Percentiles rank a stretch among this genome's conserved stretches.
phyloP scores from a whole-genome alignment of 129 eudicot species.

The Artemisia annua region DNA sequence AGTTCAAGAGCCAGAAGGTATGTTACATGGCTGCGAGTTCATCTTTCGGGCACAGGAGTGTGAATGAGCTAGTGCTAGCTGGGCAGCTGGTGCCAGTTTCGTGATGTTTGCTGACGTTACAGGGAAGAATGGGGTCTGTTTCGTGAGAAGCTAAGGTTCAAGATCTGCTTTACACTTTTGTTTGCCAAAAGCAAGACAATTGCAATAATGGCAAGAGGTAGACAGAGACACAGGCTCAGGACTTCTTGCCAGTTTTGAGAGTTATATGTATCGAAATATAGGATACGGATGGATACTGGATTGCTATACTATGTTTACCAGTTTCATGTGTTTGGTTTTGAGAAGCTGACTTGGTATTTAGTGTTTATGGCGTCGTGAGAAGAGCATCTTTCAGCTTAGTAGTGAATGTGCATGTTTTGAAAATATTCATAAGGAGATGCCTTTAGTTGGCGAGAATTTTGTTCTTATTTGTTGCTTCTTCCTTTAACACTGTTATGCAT shows the following conservation, averaged over 20 bases:
- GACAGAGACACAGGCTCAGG: too few species aligned
- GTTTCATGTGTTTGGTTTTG: constrained; percentile 31
- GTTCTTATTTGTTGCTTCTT: constrained; percentile 9
- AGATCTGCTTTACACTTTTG: constrained; percentile 57
- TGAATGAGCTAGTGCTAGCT: constrained; percentile 77
- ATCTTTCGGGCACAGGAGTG: constrained; percentile 88
- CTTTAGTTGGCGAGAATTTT: constrained; percentile 24
- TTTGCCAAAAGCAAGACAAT: constrained; percentile 59
- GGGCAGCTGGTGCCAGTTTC: constrained; percentile 47
- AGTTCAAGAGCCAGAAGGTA: constrained; percentile 12
- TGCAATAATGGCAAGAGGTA: constrained; percentile 68
- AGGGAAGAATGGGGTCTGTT: constrained; percentile 77
- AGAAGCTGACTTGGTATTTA: constrained; percentile 14
- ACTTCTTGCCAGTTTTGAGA: too few species aligned
- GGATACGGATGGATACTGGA: too few species aligned
- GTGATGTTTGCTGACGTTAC: constrained; percentile 80
- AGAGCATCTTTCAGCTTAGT: background rate
- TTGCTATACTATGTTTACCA: constrained; percentile 7
- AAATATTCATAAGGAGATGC: constrained; percentile 14
- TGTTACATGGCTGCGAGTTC: constrained; percentile 41
- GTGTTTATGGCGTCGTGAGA: constrained; percentile 5
- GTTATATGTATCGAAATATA: too few species aligned
- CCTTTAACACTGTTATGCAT: background rate
- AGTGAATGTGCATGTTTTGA: constrained; percentile 8
- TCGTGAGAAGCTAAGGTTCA: constrained; percentile 71